phyloP scores from a whole-genome alignment of 768 basidiomycete species.

The Calocera viscosa region DNA sequence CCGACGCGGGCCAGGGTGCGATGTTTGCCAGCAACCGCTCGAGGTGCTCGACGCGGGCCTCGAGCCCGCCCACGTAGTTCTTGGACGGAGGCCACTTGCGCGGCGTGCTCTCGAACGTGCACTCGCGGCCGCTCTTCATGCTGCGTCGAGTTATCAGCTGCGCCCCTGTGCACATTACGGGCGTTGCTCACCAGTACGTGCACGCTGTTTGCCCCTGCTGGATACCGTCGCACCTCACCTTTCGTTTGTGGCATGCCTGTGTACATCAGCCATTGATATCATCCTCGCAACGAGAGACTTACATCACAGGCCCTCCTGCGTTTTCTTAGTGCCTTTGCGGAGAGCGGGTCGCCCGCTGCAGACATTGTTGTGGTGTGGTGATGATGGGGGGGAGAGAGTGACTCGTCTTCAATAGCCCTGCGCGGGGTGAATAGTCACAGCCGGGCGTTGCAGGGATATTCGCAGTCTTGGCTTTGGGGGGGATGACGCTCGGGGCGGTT shows the following conservation, averaged over 20 bases:
- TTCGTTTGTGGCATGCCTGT: background rate
- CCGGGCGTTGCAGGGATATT: no score
- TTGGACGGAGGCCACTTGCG: conserved; percentile 5
- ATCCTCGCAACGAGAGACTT: background rate
- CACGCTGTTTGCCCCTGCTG: conserved; percentile 1
- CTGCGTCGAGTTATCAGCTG: background rate
- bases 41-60: conserved; percentile 1
- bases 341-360: background rate
- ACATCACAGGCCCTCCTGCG: background rate
- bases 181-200: conserved; percentile 1
- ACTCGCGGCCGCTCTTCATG: background rate
- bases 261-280: background rate
- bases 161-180: background rate
- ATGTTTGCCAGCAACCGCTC: background rate
- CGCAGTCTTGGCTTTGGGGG: no score
- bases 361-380: background rate
- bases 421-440: no score
- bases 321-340: background rate
- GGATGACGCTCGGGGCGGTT: no score
- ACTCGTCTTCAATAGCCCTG: no score
- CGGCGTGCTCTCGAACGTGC: conserved; percentile 5
- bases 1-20: background rate
- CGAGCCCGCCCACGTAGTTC: conserved; percentile 5
- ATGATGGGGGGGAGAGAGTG: no score
- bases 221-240: conserved; percentile 4